Base-by-base conservation (phyloP, 192 early-diverging fungal species). In the Linnemannia elongata region DNA sequence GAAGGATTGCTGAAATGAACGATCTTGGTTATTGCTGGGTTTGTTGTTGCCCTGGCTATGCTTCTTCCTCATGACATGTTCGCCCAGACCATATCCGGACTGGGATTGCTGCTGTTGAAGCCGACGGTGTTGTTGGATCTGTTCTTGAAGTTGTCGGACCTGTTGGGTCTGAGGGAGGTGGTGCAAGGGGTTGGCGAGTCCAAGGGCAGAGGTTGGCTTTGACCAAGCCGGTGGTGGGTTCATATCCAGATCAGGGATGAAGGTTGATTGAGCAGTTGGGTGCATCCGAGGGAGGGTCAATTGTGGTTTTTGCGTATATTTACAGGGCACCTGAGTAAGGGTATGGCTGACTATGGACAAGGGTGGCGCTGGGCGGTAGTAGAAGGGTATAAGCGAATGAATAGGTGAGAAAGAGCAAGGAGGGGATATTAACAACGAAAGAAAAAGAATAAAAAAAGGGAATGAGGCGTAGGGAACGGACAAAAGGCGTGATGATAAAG, bases 81-180 rank as follows among this genome's bases (percentile, higher is more conserved):
- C 52, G 5, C 83, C 83, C 41, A 85, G 73, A 33, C 74, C 68
- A 38, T 80, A 80, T 41, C 78, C 69, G 36, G 49, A 71, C 33
- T 83, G 82, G 12, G 82, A 83, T n/a, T 83, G 77, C 72, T 80
- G 83, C n/a, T 81, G 83, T 33, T 86, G 83, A 4, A 86, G 60
- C 27, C 78, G 74, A 9, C 75, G 78, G 44, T 86, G 83, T 27
- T 80, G 83, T 44, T 86, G 83, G 68, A 86, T 86, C 71, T 86
- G 83, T 71, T 86, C 74, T 47, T 86, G 83, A 20, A 86, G 70
- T 36, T 79, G 83, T 13, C 83, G 78, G 54, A 86, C 75, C 45
- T 86, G 83, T 60, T 86, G 83, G 8, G 78, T 71, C 36, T 86
- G 83, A 42, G 83, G 79, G 1, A 86, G 79, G 33, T 86, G 83